Percentiles rank a stretch among this genome's conserved stretches.
These are phyloP conservation scores for Mycena pura DNA, from an alignment of 768 basidiomycete species.

Conservation along the genomic window DNA sequence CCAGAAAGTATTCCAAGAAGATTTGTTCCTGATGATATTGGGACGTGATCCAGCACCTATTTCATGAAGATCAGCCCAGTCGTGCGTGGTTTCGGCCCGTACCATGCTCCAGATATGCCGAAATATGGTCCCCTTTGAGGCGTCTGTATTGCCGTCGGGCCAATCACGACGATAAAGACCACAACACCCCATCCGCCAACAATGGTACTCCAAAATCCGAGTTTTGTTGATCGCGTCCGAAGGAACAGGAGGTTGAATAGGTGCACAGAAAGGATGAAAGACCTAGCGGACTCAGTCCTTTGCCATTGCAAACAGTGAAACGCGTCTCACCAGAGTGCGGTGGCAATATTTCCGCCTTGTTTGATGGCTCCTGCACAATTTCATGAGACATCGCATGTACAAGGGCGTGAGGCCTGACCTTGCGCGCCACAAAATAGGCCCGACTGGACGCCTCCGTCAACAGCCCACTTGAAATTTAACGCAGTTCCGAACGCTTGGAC, in stretches of 20 bases:
- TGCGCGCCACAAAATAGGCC: slow-evolving; percentile 34
- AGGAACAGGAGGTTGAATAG: slow-evolving; percentile 47
- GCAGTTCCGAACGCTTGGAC: slow-evolving; percentile 35
- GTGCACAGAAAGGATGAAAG: slow-evolving; percentile 31
- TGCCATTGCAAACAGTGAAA: neutral
- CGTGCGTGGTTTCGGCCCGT: neutral
- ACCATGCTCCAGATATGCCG: slow-evolving; percentile 53
- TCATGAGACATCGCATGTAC: neutral
- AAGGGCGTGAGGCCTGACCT: slow-evolving; percentile 15
- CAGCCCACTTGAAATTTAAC: slow-evolving; percentile 37
- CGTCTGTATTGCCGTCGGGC: slow-evolving; percentile 44
- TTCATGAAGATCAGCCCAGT: neutral
- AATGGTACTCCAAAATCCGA: slow-evolving; percentile 36
- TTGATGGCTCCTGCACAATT: slow-evolving; percentile 41
- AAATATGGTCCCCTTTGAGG: slow-evolving; percentile 47
- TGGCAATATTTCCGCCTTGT: slow-evolving; percentile 51
- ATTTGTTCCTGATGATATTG: slow-evolving; percentile 46
- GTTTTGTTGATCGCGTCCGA: slow-evolving; percentile 32
- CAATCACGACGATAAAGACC: slow-evolving; percentile 41
- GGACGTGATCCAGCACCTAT: slow-evolving; percentile 51
- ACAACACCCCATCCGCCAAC: slow-evolving; percentile 44
- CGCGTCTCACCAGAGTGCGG: slow-evolving; percentile 39
- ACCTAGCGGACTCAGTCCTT: slow-evolving; percentile 37
- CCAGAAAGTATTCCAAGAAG: slow-evolving; percentile 53
- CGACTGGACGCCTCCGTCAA: slow-evolving; percentile 24